Evolutionary conservation across 176 grass and related monocot species (phyloP).

Genomic region (Phoenix dactylifera): DNA sequence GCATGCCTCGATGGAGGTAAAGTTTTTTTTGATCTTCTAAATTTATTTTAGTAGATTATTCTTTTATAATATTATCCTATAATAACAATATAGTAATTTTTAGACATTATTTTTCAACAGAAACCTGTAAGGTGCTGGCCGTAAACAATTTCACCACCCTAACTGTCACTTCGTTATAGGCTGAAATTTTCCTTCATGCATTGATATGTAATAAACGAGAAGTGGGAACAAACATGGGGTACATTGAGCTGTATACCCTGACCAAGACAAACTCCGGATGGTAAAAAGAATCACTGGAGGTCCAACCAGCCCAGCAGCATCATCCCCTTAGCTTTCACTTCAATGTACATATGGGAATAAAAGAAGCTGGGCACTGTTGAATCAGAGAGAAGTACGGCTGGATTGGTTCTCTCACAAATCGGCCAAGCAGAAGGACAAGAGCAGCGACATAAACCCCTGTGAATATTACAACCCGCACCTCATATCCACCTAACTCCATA

Average conservation of each 20-base stretch:
- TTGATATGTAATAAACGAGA: constrained; percentile 34
- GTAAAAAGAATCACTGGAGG: constrained; percentile 10
- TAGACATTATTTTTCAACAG: too few species aligned
- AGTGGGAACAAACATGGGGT: constrained; percentile 1
- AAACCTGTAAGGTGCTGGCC: too few species aligned
- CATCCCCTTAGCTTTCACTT: constrained; percentile 32
- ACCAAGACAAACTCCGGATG: constrained; percentile 15
- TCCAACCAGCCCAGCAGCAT: constrained; percentile 15
- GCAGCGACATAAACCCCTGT: not conserved
- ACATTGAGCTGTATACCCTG: constrained; percentile 22
- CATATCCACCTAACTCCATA: constrained; percentile 22
- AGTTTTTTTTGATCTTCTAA: too few species aligned
- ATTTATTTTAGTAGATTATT: too few species aligned
- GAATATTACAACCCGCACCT: constrained; percentile 21
- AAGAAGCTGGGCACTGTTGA: constrained; percentile 27
- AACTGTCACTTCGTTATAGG: constrained; percentile 36
- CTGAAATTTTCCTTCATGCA: constrained; percentile 63
- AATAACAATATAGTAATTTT: too few species aligned
- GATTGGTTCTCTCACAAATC: not conserved
- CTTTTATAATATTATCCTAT: too few species aligned
- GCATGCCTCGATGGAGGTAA: too few species aligned
- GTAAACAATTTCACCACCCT: not conserved
- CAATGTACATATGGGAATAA: constrained; percentile 44
- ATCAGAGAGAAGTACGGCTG: not conserved
- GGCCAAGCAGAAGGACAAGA: constrained; percentile 18